Conservation (phyloP, 2,329 filamentous ascomycete species). For the Xylaria sp. region DNA sequence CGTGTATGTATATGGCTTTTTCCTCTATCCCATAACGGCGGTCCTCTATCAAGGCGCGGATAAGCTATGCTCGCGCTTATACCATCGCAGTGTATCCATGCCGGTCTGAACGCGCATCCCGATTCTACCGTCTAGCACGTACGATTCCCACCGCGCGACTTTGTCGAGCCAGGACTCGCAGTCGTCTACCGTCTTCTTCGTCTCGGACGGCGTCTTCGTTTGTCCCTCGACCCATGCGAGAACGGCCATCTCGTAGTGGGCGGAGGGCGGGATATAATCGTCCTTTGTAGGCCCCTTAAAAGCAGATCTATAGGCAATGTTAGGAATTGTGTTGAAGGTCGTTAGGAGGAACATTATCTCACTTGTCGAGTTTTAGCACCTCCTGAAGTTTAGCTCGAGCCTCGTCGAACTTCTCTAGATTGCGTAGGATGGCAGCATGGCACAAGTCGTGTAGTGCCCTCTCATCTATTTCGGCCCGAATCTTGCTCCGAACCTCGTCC, state of each 20-base stretch:
- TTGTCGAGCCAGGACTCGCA: conserved; percentile 70
- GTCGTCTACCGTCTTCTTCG: conserved; percentile 59
- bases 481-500: conserved; percentile 48
- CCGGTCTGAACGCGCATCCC: conserved; percentile 75
- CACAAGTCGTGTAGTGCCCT: conserved; percentile 69
- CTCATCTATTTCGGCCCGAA: conserved; percentile 63
- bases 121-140: conserved; percentile 74
- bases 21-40: too few species aligned
- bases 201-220: conserved; percentile 35
- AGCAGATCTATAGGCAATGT: conserved; percentile 44
- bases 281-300: conserved; percentile 69
- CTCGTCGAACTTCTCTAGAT: conserved; percentile 65
- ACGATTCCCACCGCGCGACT: conserved; percentile 72
- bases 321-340: neutral
- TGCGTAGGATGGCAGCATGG: conserved; percentile 68
- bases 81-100: conserved; percentile 67
- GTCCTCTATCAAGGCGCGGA: neutral
- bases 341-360: conserved; percentile 33
- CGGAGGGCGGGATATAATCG: conserved; percentile 74
- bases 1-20: too few species aligned
- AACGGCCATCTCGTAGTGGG: conserved; percentile 85
- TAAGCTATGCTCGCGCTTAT: conserved; percentile 35
- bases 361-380: conserved; percentile 70
- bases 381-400: conserved; percentile 69
- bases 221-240: conserved; percentile 76